phyloP scores from a whole-genome alignment of 495 filamentous ascomycete genomes.

The Aspergillus sclerotiicarbonarius region DNA sequence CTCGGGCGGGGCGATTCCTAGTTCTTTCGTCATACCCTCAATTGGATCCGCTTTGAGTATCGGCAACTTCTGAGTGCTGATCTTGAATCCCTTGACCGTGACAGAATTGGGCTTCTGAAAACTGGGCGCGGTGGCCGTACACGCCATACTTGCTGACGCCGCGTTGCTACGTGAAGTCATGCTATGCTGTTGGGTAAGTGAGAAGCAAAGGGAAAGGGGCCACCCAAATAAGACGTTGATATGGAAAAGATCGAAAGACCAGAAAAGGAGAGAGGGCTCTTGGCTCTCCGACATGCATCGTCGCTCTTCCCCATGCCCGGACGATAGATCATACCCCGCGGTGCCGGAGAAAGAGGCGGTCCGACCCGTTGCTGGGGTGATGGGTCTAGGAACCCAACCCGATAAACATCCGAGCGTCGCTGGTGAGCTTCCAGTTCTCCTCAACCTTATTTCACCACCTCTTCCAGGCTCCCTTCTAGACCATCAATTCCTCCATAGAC shows the following conservation, averaged over 20 bases:
- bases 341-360: slow-evolving; percentile 39
- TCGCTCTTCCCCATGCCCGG: no score
- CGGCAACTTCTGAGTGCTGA: slow-evolving; percentile 79
- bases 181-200: background rate
- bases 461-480: slow-evolving; percentile 4
- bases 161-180: slow-evolving; percentile 10
- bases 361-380: slow-evolving; percentile 44
- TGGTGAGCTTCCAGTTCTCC: slow-evolving; percentile 16
- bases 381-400: slow-evolving; percentile 13
- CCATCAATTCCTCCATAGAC: background rate
- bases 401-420: slow-evolving; percentile 33
- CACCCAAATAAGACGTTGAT: no score
- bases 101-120: slow-evolving; percentile 36
- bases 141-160: slow-evolving; percentile 1
- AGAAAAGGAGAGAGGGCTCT: no score
- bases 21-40: slow-evolving; percentile 72
- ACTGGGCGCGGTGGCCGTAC: slow-evolving; percentile 27
- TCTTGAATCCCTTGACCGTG: slow-evolving; percentile 60
- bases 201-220: background rate
- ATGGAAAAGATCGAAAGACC: no score
- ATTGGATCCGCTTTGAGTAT: slow-evolving; percentile 91
- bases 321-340: slow-evolving; percentile 32
- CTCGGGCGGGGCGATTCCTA: slow-evolving; percentile 86
- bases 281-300: no score
- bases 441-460: slow-evolving; percentile 11